A percentile compares a stretch with the other conserved stretches of the same genome.
Conservation (phyloP, 2,329 filamentous ascomycete genomes). For the Ophiostoma montium region DNA sequence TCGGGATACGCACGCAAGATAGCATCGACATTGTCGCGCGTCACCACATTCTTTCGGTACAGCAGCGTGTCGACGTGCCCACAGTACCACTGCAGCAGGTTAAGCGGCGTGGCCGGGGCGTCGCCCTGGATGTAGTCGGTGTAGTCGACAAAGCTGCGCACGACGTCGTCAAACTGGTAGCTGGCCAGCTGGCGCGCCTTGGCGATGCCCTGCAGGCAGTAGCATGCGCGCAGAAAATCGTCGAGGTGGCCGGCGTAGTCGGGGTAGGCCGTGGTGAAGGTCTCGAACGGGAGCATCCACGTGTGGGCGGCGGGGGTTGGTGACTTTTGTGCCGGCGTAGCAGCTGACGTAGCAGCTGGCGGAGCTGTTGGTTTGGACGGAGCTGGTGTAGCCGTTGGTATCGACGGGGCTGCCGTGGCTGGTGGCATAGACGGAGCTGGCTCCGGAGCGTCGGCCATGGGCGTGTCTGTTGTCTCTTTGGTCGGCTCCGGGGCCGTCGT, state of each 20-base stretch:
- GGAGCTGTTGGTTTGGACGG: no score
- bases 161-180: constrained; percentile 39
- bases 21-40: constrained; percentile 7
- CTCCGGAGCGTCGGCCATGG: no score
- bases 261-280: constrained; percentile 30
- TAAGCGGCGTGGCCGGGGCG: not conserved
- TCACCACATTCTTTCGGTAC: constrained; percentile 18
- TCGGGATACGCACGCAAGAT: constrained; percentile 11
- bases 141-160: constrained; percentile 30
- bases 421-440: no score
- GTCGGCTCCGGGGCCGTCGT: no score
- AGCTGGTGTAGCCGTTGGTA: no score
- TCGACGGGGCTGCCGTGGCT: no score
- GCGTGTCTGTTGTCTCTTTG: no score
- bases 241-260: constrained; percentile 24
- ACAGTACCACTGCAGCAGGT: constrained; percentile 27
- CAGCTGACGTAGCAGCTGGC: no score
- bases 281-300: constrained; percentile 19
- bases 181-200: constrained; percentile 23
- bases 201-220: constrained; percentile 27
- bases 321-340: no score
- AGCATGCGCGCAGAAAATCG: constrained; percentile 31
- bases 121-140: constrained; percentile 23
- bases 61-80: constrained; percentile 13
- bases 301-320: not conserved